Base-by-base conservation (phyloP, 2,329 filamentous ascomycete species). In the Ophiocordyceps robertsii region DNA sequence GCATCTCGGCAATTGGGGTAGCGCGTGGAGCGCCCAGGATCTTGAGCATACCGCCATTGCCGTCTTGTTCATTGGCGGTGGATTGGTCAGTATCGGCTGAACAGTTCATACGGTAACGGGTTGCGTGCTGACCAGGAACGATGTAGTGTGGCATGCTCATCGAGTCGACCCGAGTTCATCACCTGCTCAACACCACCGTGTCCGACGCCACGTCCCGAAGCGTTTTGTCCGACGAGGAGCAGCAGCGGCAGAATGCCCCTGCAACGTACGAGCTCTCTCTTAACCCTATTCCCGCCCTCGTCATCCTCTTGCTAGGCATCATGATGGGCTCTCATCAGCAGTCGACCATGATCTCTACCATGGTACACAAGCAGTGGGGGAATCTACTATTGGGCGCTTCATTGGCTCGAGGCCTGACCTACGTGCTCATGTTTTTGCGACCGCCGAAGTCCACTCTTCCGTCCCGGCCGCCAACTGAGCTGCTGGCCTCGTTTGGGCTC, bases 301-400 rank as follows among this genome's bases (percentile, higher is more conserved):
- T 95, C 39, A 90, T 96, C 50, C 69, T 95, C 44, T 69, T 95
- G 1, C 70, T 95, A 2, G 92, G 92, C 30, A 76, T 89, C 58
- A 92, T 95, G 84, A 96, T 96, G 90, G 83, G 83, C 56, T 87
- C 84, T 24, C 90, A 96, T 61, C 85, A 90, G 45, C 89, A 95
- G 59, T 60, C 69, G 27, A 84, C 79, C 46, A 86, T 87, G 81
- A 73, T 88, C 38, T 90, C 87, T 10, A 85, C 80, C 51, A 95
- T 92, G 85, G 75, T 96, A 39, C 90, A 96, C 65, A 82, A 82
- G 56, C 89, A 95, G 62, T 96, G 90, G 90, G 90, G 90, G 24
- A 80, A 79, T 54, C 72, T 96, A 50, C 73, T 96, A 42, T 73
- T 85, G 38, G 87, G 82, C 24, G 89, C 87, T 43, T 82, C 88